phyloP scores from a whole-genome alignment of 768 basidiomycete species.

The Gautieria morchelliformis region DNA sequence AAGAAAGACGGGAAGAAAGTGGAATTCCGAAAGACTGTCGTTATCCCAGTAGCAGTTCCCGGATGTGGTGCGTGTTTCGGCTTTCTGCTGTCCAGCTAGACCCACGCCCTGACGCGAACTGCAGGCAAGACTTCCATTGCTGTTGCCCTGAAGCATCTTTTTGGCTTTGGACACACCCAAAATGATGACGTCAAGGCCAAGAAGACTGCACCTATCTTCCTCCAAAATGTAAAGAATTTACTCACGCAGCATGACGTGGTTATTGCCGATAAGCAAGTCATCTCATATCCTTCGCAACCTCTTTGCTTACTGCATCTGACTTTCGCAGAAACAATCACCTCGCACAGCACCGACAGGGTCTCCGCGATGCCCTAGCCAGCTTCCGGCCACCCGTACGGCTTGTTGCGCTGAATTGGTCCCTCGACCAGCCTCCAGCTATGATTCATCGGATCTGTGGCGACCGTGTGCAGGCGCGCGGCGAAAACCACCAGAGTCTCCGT shows the following conservation, averaged over 20 bases:
- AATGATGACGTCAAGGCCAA: conserved; percentile 82
- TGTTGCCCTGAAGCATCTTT: conserved; percentile 69
- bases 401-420: conserved; percentile 72
- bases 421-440: conserved; percentile 45
- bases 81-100: background rate
- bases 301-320: background rate
- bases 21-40: conserved; percentile 62
- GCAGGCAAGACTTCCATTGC: conserved; percentile 83
- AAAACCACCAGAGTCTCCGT: conserved; percentile 74
- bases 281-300: background rate
- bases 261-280: conserved; percentile 80
- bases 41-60: conserved; percentile 84
- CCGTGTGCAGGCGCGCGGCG: conserved; percentile 65
- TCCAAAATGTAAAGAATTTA: conserved; percentile 58
- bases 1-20: conserved; percentile 23
- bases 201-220: conserved; percentile 58
- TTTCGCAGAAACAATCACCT: conserved; percentile 80
- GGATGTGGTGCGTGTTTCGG: conserved; percentile 65
- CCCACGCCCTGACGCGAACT: background rate
- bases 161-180: conserved; percentile 85
- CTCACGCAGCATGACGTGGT: conserved; percentile 66
- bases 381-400: conserved; percentile 52
- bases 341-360: conserved; percentile 60
- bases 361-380: conserved; percentile 45
- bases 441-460: conserved; percentile 70